These are phyloP conservation scores for Monosporascus ibericus DNA, from an alignment of 2,329 filamentous ascomycete genomes.

Conservation along the genomic window DNA sequence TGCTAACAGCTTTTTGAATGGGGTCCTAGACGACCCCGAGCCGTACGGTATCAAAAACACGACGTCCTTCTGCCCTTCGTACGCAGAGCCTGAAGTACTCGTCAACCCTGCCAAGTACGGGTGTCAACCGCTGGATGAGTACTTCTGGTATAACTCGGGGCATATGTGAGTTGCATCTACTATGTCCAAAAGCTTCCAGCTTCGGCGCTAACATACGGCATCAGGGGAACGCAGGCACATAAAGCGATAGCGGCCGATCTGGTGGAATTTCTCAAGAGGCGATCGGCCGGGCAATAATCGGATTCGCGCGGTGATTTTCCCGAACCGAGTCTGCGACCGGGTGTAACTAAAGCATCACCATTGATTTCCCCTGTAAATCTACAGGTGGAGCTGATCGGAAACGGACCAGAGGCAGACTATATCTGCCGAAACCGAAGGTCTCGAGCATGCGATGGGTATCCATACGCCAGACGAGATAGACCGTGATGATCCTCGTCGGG, in stretches of 20 bases:
- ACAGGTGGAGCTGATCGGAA: too few species aligned
- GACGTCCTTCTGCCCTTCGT: constrained; percentile 20
- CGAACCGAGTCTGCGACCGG: too few species aligned
- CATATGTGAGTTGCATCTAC: constrained; percentile 15
- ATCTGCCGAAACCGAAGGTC: too few species aligned
- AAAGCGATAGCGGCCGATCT: constrained; percentile 11
- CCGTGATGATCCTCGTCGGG: too few species aligned
- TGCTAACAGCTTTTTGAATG: constrained; percentile 25
- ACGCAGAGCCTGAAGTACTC: constrained; percentile 17
- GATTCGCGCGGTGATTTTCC: too few species aligned
- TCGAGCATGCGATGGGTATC: too few species aligned
- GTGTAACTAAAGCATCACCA: too few species aligned
- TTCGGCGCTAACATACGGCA: neutral
- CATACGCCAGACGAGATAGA: too few species aligned
- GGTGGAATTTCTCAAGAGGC: constrained; percentile 4
- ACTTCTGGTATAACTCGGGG: constrained; percentile 27
- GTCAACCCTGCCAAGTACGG: constrained; percentile 18
- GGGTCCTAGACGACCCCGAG: constrained; percentile 20
- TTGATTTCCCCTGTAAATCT: too few species aligned
- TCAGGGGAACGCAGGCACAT: constrained; percentile 11
- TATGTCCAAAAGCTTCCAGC: neutral
- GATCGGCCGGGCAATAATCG: constrained; percentile 2
- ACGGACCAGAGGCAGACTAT: too few species aligned
- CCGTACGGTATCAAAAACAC: constrained; percentile 23
- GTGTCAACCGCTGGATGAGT: constrained; percentile 21